phyloP scores from a whole-genome alignment of 805 yeast genomes.

The Metschnikowia gelsemii region DNA sequence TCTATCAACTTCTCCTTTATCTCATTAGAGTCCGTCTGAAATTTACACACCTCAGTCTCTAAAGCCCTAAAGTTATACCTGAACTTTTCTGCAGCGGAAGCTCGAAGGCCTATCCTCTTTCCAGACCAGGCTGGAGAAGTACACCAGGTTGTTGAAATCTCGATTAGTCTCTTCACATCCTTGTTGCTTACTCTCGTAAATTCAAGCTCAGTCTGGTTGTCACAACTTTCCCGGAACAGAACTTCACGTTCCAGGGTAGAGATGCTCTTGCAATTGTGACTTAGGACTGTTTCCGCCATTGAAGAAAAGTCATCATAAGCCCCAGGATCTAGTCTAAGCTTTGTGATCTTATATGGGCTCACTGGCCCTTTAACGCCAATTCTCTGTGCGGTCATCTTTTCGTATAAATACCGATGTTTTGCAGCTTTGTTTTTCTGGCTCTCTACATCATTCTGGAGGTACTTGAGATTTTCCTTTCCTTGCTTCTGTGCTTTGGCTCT shows the following conservation, averaged over 20 bases:
- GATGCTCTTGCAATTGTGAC: constrained; percentile 1
- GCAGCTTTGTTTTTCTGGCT: not conserved
- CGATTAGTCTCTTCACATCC: not conserved
- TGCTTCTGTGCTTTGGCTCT: not conserved
- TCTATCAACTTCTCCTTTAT: not conserved
- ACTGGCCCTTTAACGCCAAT: constrained; percentile 5
- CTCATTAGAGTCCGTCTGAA: constrained; percentile 5
- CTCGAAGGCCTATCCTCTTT: constrained; percentile 6
- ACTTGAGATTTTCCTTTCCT: not conserved
- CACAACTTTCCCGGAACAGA: not conserved
- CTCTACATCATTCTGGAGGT: not conserved
- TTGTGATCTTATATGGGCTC: constrained; percentile 8
- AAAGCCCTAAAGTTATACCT: constrained; percentile 1
- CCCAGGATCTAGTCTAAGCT: not conserved
- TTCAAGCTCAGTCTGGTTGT: not conserved
- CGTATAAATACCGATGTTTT: not conserved
- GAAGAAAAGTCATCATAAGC: constrained; percentile 2
- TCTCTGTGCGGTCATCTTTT: constrained; percentile 6
- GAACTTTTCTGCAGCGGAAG: constrained; percentile 4
- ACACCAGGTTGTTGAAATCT: constrained; percentile 2
- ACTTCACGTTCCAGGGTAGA: not conserved
- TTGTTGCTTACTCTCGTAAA: not conserved
- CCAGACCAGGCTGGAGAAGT: not conserved
- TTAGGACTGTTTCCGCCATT: constrained; percentile 1
- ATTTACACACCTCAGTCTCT: constrained; percentile 7